Conservation (phyloP, 140 eudicot genomes). For the Anethum foeniculum region DNA sequence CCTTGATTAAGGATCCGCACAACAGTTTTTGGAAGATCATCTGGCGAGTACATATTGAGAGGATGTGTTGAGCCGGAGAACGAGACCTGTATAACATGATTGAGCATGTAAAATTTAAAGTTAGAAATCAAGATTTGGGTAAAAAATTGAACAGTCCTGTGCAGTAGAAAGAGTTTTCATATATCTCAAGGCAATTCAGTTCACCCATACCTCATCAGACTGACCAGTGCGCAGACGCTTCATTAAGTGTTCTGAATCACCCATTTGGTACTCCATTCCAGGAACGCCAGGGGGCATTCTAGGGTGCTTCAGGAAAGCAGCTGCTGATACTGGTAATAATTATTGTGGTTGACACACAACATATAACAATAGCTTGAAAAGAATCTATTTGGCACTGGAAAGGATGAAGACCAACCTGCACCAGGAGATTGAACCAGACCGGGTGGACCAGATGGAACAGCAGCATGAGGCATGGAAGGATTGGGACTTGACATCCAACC, state of each 20-base stretch:
- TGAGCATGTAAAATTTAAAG: not conserved
- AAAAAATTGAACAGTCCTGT: not conserved
- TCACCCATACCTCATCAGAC: conserved; percentile 57
- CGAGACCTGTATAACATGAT: conserved; percentile 39
- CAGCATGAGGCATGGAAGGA: conserved; percentile 62
- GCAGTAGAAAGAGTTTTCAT: not conserved
- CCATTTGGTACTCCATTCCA: conserved; percentile 72
- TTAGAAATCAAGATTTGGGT: not conserved
- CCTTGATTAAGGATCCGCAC: conserved; percentile 71
- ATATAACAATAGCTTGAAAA: not conserved
- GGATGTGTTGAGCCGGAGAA: conserved; percentile 69
- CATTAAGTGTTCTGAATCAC: conserved; percentile 74
- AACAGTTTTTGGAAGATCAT: conserved; percentile 82
- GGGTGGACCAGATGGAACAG: conserved; percentile 65
- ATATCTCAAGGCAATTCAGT: not conserved
- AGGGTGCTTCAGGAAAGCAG: conserved; percentile 68
- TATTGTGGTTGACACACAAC: not conserved
- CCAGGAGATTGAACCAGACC: conserved; percentile 68
- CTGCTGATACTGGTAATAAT: conserved; percentile 24
- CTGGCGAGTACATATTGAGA: conserved; percentile 51
- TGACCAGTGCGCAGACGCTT: conserved; percentile 71
- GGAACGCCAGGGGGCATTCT: conserved; percentile 62
- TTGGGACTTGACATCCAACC: conserved; percentile 82
- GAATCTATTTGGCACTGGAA: not conserved
- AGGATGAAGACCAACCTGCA: conserved; percentile 36